Conservation (phyloP, 106 monocot genomes). For the Acanthochlamys bracteata region DNA sequence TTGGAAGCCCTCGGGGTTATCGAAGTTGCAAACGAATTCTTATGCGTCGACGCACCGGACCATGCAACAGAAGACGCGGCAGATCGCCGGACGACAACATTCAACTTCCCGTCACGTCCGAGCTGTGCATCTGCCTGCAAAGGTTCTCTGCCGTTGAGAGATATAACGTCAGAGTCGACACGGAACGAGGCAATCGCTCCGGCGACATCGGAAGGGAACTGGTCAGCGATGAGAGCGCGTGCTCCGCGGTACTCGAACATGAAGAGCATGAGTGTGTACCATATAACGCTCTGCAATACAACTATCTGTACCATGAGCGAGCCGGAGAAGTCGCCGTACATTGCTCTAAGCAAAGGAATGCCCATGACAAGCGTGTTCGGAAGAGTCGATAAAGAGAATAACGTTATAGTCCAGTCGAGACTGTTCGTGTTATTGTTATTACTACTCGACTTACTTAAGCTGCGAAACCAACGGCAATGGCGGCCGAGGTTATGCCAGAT, state of each 20-base stretch:
- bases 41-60: conserved; percentile 14
- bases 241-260: conserved; percentile 49
- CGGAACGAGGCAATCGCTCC: conserved; percentile 40
- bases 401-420: conserved; percentile 44
- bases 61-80: conserved; percentile 8
- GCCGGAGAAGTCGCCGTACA: conserved; percentile 41
- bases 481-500: conserved; percentile 26
- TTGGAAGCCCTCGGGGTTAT: conserved; percentile 45
- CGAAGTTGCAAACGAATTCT: conserved; percentile 16
- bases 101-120: conserved; percentile 37
- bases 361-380: conserved; percentile 53
- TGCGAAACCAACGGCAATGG: conserved; percentile 7
- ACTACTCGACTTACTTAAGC: too few relatives aligned
- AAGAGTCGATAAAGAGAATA: conserved; percentile 40
- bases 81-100: conserved; percentile 33
- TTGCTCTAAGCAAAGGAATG: conserved; percentile 34
- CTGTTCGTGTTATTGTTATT: not conserved
- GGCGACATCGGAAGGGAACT: conserved; percentile 40
- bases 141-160: conserved; percentile 36
- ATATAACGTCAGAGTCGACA: conserved; percentile 44
- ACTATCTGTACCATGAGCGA: conserved; percentile 38
- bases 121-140: conserved; percentile 53
- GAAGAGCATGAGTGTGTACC: conserved; percentile 49
- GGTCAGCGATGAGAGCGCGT: conserved; percentile 30
- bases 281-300: conserved; percentile 35